Base-by-base conservation (phyloP, 2,329 filamentous ascomycete genomes). In the Colletotrichum lini region DNA sequence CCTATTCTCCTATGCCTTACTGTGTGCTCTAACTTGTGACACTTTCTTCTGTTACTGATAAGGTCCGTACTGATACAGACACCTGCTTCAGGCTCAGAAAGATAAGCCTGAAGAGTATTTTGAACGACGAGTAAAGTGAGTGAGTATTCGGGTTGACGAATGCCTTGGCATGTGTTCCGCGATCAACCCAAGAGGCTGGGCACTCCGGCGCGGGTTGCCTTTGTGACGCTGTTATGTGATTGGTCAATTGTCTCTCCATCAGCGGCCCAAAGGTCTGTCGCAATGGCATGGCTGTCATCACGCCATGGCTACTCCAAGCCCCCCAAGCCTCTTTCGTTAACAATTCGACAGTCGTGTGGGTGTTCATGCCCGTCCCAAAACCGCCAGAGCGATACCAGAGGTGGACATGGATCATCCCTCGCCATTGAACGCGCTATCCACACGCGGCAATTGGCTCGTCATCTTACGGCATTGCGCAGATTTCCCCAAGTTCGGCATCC, bases 211-310 rank as follows among this genome's bases (percentile, higher is more conserved):
- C 35, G 35, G 57, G 62, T 61, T 60, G 65, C 40, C 57, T 56
- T 50, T 60, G 35, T 52, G 9, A n/a, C 8, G 38, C 30, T 58
- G 23, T 26, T 35, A 23, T 62, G 18, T 63, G 23, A 68, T 73
- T 73, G 70, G 72, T 12, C 40, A 16, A 53, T 56, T 53, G 21
- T 13, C 23, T 30, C 5, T 8, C 38, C 4, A 52, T 53, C 56
- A 23, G 2, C 8, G 16, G 40, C 53, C 30, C 16, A 30, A 45
- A 21, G 18, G 12, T 42, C 35, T 74, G 73, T 74, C 73, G 71
- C 65, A 67, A 72, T 74, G 21, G n/a, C 73, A 74, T 68, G 73
- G 64, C 60, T 56, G 30, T 26, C 26, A 70, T 73, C 67, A 74
- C 73, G 73, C 73, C 59, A 74, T 74, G 47, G 38, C 10, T 13